Evolutionary conservation across 805 yeast genomes (phyloP), one percentile per base, ranked within the genome.

Genomic region (Yarrowia sp.): DNA sequence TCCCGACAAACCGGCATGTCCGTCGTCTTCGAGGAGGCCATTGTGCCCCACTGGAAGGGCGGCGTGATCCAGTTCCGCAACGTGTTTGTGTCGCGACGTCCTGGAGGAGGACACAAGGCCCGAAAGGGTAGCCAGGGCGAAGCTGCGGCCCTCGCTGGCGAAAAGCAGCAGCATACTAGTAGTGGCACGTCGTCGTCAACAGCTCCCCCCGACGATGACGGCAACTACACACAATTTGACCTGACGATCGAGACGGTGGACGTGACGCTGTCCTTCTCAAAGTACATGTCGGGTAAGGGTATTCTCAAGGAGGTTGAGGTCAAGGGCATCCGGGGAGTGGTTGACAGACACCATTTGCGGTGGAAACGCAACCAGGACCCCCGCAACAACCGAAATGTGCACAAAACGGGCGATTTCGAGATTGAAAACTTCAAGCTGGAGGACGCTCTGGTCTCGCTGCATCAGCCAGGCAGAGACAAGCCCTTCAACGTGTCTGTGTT

Each of bases 181-280:
- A 26, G 32, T 26, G 32, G 32, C 32, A 5, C 32, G 36, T 79
- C 79, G 14, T 15, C 48, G 22, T 40, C 22, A 10, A 19, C 53
- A 1, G 15, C 67, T 15, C 10, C 52, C 2, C 82, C 53, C 0
- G 72, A 80, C 68, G 97, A 80, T 43, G 97, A 92, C 76, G 98
- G 98, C 0, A 95, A 95, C 78, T 95, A 93, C 78, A 94, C 99
- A 0, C 99, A 95, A 77, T 95, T 89, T 77, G 99, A 95, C 77
- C 77, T 95, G 48, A 91, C 97, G 0, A 89, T 95, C 15, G 97
- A 94, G 70, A 90, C 89, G 72, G 88, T 93, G 12, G 88, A 89
- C 67, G 85, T 95, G 0, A 87, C 97, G 0, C 79, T 95, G 16
- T 90, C 96, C 12, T 86, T 95, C 72, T 82, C 85, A 66, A 91